Evolutionary conservation across 192 early-diverging fungal genomes (phyloP).

Genomic region (Coemansia sp.): DNA sequence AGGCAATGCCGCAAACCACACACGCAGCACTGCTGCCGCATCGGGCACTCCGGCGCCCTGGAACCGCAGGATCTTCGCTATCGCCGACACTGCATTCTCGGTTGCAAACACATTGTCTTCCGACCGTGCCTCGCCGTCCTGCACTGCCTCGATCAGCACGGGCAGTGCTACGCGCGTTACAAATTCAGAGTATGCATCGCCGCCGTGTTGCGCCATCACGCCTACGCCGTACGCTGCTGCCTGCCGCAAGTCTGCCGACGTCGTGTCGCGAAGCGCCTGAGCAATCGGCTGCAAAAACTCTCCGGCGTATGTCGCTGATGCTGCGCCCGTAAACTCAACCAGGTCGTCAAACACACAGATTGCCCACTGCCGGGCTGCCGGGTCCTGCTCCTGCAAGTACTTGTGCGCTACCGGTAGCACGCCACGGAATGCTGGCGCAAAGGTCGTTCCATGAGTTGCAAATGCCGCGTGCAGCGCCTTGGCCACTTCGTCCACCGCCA

Average conservation of each 20-base stretch:
- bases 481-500: slow-evolving; percentile 68
- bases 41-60: slow-evolving; percentile 59
- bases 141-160: slow-evolving; percentile 70
- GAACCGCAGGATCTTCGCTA: slow-evolving; percentile 84
- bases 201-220: slow-evolving; percentile 86
- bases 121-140: slow-evolving; percentile 60
- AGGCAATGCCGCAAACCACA: slow-evolving; percentile 82
- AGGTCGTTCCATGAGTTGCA: slow-evolving; percentile 66
- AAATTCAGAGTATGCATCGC: slow-evolving; percentile 72
- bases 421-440: slow-evolving; percentile 78
- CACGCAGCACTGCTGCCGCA: slow-evolving; percentile 57
- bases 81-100: slow-evolving; percentile 90
- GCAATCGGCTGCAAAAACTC: slow-evolving; percentile 38
- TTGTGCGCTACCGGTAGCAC: slow-evolving; percentile 69
- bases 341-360: slow-evolving; percentile 92
- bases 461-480: slow-evolving; percentile 79
- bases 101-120: slow-evolving; percentile 81
- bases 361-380: slow-evolving; percentile 82
- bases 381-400: slow-evolving; percentile 65
- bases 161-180: slow-evolving; percentile 68
- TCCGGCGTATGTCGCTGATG: slow-evolving; percentile 66
- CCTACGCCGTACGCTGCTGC: slow-evolving; percentile 93
- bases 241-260: slow-evolving; percentile 78
- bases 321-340: slow-evolving; percentile 83
- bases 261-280: slow-evolving; percentile 36